These are phyloP conservation scores for Calonectria leucothoes DNA, from an alignment of 2,329 filamentous ascomycete species.

Conservation along the genomic window DNA sequence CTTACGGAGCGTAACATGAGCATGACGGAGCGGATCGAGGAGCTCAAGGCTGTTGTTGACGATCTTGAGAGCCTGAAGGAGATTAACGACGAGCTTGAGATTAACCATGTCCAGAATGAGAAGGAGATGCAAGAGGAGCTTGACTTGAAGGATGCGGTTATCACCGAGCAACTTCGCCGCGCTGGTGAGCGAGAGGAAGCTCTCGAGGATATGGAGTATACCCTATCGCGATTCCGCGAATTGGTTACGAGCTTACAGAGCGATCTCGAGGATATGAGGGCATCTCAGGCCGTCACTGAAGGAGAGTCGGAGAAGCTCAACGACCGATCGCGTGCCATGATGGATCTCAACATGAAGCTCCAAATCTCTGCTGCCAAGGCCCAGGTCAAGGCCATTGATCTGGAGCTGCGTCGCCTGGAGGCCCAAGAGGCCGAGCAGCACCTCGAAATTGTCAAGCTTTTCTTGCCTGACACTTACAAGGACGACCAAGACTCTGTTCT, in stretches of 20 bases:
- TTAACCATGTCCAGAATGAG: conserved; percentile 92
- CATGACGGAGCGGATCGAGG: conserved; percentile 84
- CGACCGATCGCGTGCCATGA: conserved; percentile 90
- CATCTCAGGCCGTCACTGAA: conserved; percentile 92
- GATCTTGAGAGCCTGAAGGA: conserved; percentile 92
- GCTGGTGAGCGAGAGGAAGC: conserved; percentile 81
- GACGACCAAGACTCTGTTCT: conserved; percentile 87
- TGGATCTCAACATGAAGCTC: conserved; percentile 95
- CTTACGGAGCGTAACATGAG: conserved; percentile 88
- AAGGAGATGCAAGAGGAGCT: conserved; percentile 95
- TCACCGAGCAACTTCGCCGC: conserved; percentile 83
- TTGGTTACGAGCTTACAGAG: conserved; percentile 86
- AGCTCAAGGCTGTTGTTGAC: conserved; percentile 83
- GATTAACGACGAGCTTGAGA: conserved; percentile 92
- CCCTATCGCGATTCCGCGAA: conserved; percentile 87
- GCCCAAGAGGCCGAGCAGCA: conserved; percentile 91
- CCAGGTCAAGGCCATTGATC: conserved; percentile 92
- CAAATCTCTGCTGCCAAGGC: conserved; percentile 91
- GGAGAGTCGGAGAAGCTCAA: conserved; percentile 92
- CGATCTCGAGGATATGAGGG: conserved; percentile 91
- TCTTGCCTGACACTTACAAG: conserved; percentile 87
- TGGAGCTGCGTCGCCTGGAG: conserved; percentile 87
- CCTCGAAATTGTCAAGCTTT: conserved; percentile 87
- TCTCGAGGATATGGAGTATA: conserved; percentile 91
- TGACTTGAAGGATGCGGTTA: conserved; percentile 86